A percentile compares a stretch with the other conserved stretches of the same genome.
These are phyloP conservation scores for Neonectria magnoliae DNA, from an alignment of 2,329 filamentous ascomycete species.

Conservation along the genomic window DNA sequence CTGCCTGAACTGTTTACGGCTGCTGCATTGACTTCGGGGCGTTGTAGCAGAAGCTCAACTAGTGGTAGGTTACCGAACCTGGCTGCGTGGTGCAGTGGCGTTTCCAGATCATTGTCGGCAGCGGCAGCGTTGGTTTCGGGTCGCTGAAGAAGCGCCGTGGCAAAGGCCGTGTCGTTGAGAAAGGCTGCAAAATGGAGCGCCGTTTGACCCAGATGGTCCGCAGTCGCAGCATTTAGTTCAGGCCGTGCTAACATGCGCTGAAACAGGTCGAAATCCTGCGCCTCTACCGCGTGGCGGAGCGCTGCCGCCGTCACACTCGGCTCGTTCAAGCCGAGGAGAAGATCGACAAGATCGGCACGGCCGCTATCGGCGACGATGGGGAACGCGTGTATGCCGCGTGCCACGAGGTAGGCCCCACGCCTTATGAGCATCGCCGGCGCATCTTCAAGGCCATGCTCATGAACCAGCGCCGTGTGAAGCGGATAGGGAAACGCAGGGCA, in stretches of 20 bases:
- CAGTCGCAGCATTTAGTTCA: constrained; percentile 10
- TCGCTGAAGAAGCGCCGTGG: constrained; percentile 7
- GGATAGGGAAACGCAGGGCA: constrained; percentile 1
- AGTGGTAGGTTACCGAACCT: not conserved
- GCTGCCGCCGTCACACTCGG: not conserved
- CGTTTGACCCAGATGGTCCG: constrained; percentile 1
- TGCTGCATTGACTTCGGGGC: not conserved
- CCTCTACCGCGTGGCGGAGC: constrained; percentile 7
- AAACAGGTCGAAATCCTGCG: not conserved
- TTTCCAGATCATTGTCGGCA: not conserved
- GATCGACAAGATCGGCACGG: not conserved
- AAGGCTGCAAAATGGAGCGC: constrained; percentile 8
- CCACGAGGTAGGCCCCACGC: constrained; percentile 19
- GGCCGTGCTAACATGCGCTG: constrained; percentile 15
- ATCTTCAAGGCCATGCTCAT: constrained; percentile 6
- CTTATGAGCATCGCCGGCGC: constrained; percentile 17
- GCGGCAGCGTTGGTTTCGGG: constrained; percentile 6
- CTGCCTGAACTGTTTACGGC: not conserved
- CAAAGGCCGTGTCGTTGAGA: not conserved
- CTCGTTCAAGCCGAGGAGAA: constrained; percentile 15
- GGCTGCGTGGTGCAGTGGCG: constrained; percentile 10
- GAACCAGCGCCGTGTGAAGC: constrained; percentile 20
- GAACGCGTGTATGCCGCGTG: not conserved
- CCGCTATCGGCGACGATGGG: constrained; percentile 1
- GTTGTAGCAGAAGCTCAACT: constrained; percentile 10